phyloP scores from a whole-genome alignment of 371 early-diverging fungal genomes.

The Phascolomyces articulosus region DNA sequence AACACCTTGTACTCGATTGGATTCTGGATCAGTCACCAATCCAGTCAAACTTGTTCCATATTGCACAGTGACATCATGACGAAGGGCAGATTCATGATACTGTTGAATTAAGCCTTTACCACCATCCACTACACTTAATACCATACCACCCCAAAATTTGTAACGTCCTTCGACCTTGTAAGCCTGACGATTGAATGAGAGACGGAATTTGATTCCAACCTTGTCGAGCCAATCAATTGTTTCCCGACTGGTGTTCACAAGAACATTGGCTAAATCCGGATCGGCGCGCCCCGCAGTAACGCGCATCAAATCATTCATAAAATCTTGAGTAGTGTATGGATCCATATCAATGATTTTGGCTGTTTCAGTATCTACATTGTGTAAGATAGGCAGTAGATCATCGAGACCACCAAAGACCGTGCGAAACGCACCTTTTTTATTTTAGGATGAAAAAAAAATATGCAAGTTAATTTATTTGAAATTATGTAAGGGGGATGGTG shows the following conservation, averaged over 20 bases:
- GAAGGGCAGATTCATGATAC: slow-evolving; percentile 8
- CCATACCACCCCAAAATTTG: slow-evolving; percentile 29
- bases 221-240: slow-evolving; percentile 18
- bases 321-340: slow-evolving; percentile 19
- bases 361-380: slow-evolving; percentile 16
- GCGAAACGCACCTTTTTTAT: slow-evolving; percentile 17
- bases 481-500: no score
- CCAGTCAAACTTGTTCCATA: slow-evolving; percentile 15
- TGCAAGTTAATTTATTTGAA: background rate
- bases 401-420: slow-evolving; percentile 21
- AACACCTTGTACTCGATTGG: slow-evolving; percentile 6
- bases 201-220: slow-evolving; percentile 17
- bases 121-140: slow-evolving; percentile 13
- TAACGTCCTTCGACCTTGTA: slow-evolving; percentile 23
- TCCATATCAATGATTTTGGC: slow-evolving; percentile 23
- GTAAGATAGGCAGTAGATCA: slow-evolving; percentile 19
- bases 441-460: background rate
- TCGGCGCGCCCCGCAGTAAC: slow-evolving; percentile 22
- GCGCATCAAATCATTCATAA: slow-evolving; percentile 19
- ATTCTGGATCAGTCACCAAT: background rate
- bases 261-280: slow-evolving; percentile 11
- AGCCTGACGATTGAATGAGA: slow-evolving; percentile 25
- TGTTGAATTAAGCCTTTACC: slow-evolving; percentile 22
- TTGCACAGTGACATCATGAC: slow-evolving; percentile 12
- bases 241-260: slow-evolving; percentile 13